Conservation (phyloP, 148 eudicot species). For the Rhododendron simsii region DNA sequence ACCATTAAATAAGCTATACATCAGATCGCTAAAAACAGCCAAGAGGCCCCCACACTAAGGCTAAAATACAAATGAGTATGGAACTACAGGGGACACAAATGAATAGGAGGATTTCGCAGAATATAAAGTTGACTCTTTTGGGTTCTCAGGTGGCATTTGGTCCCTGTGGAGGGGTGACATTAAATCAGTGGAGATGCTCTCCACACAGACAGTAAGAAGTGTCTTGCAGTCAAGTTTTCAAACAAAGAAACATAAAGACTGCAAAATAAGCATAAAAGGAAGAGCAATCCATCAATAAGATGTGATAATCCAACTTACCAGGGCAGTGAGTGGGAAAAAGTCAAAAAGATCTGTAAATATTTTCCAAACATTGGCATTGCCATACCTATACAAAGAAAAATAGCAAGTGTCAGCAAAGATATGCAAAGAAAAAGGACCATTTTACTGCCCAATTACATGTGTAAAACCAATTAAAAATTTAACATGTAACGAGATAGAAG, state of each 20-base stretch:
- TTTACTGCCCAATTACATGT: not conserved
- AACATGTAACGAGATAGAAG: not conserved
- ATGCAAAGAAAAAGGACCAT: not conserved
- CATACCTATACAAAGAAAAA: conserved; percentile 56
- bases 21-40: not conserved
- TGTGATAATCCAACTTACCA: conserved; percentile 51
- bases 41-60: not conserved
- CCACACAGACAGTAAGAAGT: not conserved
- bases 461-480: not conserved
- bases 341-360: conserved; percentile 95
- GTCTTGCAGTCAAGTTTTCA: not conserved
- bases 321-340: conserved; percentile 93
- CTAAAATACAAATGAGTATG: not conserved
- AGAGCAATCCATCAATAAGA: not conserved
- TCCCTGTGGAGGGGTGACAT: too few relatives aligned
- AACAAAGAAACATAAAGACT: not conserved
- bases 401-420: not conserved
- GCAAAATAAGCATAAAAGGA: not conserved
- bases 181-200: too few relatives aligned
- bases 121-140: not conserved
- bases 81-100: not conserved
- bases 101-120: not conserved
- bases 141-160: too few relatives aligned
- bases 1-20: not conserved
- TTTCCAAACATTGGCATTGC: conserved; percentile 99